Evolutionary conservation across 306 rosid species (phyloP).

Genomic region (Medicago ruthenica): DNA sequence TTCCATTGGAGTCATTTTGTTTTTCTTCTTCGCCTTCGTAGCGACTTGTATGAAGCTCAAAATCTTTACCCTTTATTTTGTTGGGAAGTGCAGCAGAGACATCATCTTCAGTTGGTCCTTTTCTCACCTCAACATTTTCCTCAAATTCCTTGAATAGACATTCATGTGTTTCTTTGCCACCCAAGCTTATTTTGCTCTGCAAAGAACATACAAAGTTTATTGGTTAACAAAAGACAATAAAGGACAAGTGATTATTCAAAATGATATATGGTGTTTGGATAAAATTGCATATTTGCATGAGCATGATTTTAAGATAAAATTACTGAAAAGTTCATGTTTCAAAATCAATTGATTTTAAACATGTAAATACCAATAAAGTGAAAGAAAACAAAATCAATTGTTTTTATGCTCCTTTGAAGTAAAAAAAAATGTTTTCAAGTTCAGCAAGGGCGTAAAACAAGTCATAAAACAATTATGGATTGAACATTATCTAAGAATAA

Average conservation of each 20-base stretch:
- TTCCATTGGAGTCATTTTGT: slow-evolving; percentile 30
- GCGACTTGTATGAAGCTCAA: slow-evolving; percentile 4
- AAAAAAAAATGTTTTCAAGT: too few relatives aligned
- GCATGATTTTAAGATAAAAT: too few relatives aligned
- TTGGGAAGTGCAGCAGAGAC: slow-evolving; percentile 37
- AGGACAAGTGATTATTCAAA: too few relatives aligned
- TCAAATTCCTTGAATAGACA: slow-evolving; percentile 75
- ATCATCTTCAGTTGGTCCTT: slow-evolving; percentile 51
- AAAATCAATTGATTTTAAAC: too few relatives aligned
- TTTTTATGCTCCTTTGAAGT: too few relatives aligned
- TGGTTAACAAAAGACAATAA: background rate
- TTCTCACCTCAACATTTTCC: slow-evolving; percentile 62
- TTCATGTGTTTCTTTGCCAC: slow-evolving; percentile 63
- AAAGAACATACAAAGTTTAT: slow-evolving; percentile 38
- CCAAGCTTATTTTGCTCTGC: slow-evolving; percentile 61
- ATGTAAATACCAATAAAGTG: too few relatives aligned
- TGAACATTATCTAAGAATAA: too few relatives aligned
- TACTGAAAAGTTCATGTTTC: too few relatives aligned
- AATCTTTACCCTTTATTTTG: slow-evolving; percentile 32
- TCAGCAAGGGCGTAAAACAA: too few relatives aligned
- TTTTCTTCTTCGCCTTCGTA: slow-evolving; percentile 36
- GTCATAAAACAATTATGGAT: too few relatives aligned
- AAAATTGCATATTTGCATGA: too few relatives aligned
- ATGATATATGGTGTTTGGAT: background rate
- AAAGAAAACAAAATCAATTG: too few relatives aligned